These are phyloP conservation scores for Ophiostoma sp. DNA, from an alignment of 2,329 filamentous ascomycete species.

Conservation along the genomic window DNA sequence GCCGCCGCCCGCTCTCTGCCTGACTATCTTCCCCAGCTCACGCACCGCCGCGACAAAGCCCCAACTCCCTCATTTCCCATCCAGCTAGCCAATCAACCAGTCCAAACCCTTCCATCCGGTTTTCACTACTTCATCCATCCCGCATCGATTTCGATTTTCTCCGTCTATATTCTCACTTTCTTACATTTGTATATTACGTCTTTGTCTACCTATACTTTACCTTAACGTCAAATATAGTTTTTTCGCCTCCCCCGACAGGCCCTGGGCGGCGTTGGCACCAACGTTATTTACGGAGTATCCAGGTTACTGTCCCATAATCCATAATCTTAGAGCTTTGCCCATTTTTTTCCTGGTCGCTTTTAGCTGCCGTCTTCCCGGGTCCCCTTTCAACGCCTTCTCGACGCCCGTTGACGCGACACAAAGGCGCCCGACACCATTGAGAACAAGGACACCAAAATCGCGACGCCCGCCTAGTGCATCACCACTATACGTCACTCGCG, in stretches of 20 bases:
- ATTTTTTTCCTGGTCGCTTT: constrained; percentile 5
- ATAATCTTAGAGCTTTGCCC: constrained; percentile 4
- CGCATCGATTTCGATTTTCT: neutral
- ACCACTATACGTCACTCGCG: neutral
- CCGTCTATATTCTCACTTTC: neutral
- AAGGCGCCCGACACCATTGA: constrained; percentile 11
- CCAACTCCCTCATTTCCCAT: neutral
- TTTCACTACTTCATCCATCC: neutral
- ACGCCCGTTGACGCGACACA: constrained; percentile 19
- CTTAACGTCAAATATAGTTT: neutral
- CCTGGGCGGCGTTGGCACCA: neutral
- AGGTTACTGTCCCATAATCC: constrained; percentile 9
- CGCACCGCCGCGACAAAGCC: neutral
- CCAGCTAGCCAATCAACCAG: neutral
- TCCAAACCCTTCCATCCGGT: neutral
- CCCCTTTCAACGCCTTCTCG: constrained; percentile 3
- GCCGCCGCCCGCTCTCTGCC: neutral
- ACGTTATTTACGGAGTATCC: constrained; percentile 9
- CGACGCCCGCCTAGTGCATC: constrained; percentile 8
- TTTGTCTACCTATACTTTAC: neutral
- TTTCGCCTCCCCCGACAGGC: neutral
- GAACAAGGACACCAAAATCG: neutral
- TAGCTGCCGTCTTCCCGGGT: constrained; percentile 3
- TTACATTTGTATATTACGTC: neutral
- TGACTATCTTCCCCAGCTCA: neutral